A percentile compares a stretch with the other conserved stretches of the same genome.
Evolutionary conservation across 495 filamentous ascomycete genomes (phyloP).

Genomic region (Hyphodiscus hymeniophilus): DNA sequence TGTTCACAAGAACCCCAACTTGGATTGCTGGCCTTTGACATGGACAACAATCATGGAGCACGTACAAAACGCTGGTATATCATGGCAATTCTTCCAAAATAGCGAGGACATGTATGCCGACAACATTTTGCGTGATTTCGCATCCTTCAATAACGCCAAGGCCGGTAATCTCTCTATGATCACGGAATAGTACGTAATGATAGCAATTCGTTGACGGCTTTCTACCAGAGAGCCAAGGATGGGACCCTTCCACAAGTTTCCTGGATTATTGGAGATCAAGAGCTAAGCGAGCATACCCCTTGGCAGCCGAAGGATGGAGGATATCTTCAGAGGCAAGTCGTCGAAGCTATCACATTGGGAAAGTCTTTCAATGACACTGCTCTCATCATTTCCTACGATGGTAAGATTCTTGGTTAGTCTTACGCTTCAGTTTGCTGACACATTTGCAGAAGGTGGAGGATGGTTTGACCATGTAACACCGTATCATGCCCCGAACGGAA

Average conservation of each 20-base stretch:
- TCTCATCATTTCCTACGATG: slow-evolving; percentile 26
- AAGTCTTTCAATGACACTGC: slow-evolving; percentile 25
- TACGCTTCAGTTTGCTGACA: no score
- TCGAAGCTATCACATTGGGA: slow-evolving; percentile 23
- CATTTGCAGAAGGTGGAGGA: slow-evolving; percentile 25
- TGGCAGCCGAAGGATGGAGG: slow-evolving; percentile 25
- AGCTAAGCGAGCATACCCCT: slow-evolving; percentile 27
- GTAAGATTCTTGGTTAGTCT: no score
- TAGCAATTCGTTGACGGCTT: no score
- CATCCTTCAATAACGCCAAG: slow-evolving; percentile 24
- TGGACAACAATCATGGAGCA: slow-evolving; percentile 26
- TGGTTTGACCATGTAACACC: slow-evolving; percentile 28
- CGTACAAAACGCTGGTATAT: slow-evolving; percentile 24
- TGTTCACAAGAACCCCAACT: slow-evolving; percentile 9
- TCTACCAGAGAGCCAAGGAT: slow-evolving; percentile 23
- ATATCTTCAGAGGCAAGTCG: slow-evolving; percentile 27
- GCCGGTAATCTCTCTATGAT: no score
- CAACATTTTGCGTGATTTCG: slow-evolving; percentile 21
- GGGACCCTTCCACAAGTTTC: slow-evolving; percentile 26
- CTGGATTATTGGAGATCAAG: slow-evolving; percentile 25
- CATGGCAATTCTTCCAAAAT: slow-evolving; percentile 28
- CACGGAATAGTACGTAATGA: no score
- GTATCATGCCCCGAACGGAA: slow-evolving; percentile 24
- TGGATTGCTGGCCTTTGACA: slow-evolving; percentile 23
- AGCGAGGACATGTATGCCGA: slow-evolving; percentile 27